Percentiles rank a stretch among this genome's conserved stretches.
Evolutionary conservation across 495 filamentous ascomycete species (phyloP).

Genomic region (Penicillium lividum): DNA sequence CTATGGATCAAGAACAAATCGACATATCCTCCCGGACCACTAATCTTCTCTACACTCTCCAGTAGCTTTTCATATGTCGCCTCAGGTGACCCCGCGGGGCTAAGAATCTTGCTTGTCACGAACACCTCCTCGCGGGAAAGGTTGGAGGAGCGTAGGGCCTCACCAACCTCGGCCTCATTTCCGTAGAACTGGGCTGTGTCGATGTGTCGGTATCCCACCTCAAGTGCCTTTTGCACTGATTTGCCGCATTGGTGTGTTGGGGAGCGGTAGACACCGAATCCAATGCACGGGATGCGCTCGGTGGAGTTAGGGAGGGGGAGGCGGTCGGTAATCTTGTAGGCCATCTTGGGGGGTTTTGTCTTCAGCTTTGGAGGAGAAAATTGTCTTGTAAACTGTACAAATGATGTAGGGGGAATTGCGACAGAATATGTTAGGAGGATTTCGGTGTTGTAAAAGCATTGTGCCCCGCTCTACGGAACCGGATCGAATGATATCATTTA

Average conservation of each 20-base stretch:
- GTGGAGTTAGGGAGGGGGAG: slow-evolving; percentile 56
- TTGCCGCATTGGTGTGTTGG: slow-evolving; percentile 49
- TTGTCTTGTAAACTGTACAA: too few relatives aligned
- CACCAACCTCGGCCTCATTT: slow-evolving; percentile 68
- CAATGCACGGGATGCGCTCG: slow-evolving; percentile 63
- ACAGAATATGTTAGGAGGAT: not conserved
- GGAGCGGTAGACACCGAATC: slow-evolving; percentile 72
- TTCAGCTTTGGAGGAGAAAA: not conserved
- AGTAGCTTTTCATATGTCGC: slow-evolving; percentile 58
- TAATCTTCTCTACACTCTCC: slow-evolving; percentile 63
- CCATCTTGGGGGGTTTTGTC: slow-evolving; percentile 28
- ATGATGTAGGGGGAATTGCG: not conserved
- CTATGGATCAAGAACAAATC: slow-evolving; percentile 72
- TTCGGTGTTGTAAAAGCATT: slow-evolving; percentile 3
- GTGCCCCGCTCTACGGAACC: slow-evolving; percentile 18
- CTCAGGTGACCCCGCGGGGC: slow-evolving; percentile 55
- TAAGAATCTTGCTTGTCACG: slow-evolving; percentile 67
- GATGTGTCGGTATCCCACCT: slow-evolving; percentile 68
- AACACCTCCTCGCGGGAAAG: slow-evolving; percentile 61
- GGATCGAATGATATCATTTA: slow-evolving; percentile 23
- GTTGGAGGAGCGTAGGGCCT: slow-evolving; percentile 55
- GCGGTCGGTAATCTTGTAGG: slow-evolving; percentile 50
- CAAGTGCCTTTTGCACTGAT: slow-evolving; percentile 62
- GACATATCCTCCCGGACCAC: slow-evolving; percentile 61
- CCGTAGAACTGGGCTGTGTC: slow-evolving; percentile 72